Base-by-base conservation (phyloP, 192 early-diverging fungal species). In the Paraglomus brasilianum region DNA sequence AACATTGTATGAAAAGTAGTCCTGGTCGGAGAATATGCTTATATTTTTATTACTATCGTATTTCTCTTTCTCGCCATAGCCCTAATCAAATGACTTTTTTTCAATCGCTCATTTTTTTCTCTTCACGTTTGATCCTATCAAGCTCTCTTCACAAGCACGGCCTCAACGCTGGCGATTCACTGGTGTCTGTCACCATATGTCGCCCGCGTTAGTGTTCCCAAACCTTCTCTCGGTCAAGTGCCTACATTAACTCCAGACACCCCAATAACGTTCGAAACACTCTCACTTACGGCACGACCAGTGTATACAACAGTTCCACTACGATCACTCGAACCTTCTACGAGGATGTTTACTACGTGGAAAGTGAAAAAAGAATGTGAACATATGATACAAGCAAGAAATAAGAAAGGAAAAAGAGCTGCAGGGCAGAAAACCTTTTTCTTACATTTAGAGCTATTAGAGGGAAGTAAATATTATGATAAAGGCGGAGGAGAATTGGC, bases 181-280 rank as follows among this genome's bases (percentile, higher is more conserved):
- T 86, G 82, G 80, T 79, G 79, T 41, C 73, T 86, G 57, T 81
- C 82, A 19, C 81, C 84, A 0, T 86, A 86, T 53, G 84, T 86
- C 41, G 77, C 80, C 7, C 82, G 80, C 39, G 78, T 83, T 38
- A 78, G 68, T 17, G 60, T 70, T 49, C 64, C 73, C 22, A 59
- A 30, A 39, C 72, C 39, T 38, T 45, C 57, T 22, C 8, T 19
- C 22, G 17, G 45, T 48, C 17, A 3, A 42, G 42, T 24, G 36
- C 60, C n/a, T 5, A 75, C 57, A 19, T 55, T 82, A 41, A 73
- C 77, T 5, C 74, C 82, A 8, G 80, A 79, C 39, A 76, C 81
- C 0, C 80, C 75, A 36, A 64, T 80, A 8, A 83, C 84, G 1
- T 75, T 79, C 30, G 77, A 79, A 63, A 79, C 77, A 1, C 62